phyloP scores from a whole-genome alignment of 1,284 basidiomycete genomes.

The Ceratobasidium sp. region DNA sequence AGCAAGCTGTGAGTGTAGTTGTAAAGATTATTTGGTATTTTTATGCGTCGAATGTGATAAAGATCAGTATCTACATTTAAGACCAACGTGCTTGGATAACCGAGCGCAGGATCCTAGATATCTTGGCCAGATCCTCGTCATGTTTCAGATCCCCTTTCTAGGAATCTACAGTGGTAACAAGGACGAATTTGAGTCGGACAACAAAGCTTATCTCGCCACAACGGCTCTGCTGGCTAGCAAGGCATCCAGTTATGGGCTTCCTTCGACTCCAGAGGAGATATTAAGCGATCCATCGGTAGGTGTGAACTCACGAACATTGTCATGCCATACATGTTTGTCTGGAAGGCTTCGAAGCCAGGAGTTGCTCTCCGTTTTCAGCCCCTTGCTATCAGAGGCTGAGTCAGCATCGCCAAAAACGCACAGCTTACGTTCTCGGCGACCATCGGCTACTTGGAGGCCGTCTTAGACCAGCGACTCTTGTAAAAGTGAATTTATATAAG shows the following conservation, averaged over 20 bases:
- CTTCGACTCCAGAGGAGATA: constrained; percentile 56
- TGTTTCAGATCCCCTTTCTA: constrained; percentile 53
- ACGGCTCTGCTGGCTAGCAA: constrained; percentile 56
- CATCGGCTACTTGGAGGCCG: too few species aligned
- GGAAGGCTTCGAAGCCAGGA: constrained; percentile 51
- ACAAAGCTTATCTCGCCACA: constrained; percentile 55
- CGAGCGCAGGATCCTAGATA: not conserved
- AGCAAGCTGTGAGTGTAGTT: too few species aligned
- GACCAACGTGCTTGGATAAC: constrained; percentile 2
- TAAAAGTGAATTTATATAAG: too few species aligned
- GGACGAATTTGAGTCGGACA: constrained; percentile 53
- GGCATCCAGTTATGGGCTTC: constrained; percentile 58
- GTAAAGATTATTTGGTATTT: not conserved
- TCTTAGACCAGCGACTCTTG: too few species aligned
- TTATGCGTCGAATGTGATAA: not conserved
- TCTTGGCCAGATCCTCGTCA: not conserved
- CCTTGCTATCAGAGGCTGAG: constrained; percentile 48
- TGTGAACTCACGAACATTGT: constrained; percentile 30
- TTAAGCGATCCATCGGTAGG: constrained; percentile 58
- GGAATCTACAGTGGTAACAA: constrained; percentile 59
- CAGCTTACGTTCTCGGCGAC: too few species aligned
- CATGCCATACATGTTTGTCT: constrained; percentile 24
- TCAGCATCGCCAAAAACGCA: too few species aligned
- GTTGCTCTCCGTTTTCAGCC: constrained; percentile 54
- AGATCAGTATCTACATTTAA: too few species aligned